Base-by-base conservation (phyloP, 2,329 filamentous ascomycete genomes). In the Ascochyta viciae-villosae region DNA sequence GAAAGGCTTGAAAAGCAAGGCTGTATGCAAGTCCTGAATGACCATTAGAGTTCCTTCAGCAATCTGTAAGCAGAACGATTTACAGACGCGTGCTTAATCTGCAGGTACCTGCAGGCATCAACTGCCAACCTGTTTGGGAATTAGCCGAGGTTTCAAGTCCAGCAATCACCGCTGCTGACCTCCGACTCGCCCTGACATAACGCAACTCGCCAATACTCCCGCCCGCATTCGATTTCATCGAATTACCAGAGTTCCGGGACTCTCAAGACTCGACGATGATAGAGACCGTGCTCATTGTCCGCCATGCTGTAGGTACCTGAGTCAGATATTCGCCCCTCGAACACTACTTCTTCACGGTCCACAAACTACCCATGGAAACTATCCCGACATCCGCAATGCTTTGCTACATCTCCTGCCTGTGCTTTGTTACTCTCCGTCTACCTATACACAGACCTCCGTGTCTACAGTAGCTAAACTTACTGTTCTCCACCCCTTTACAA, bases 251-350 rank as follows among this genome's bases (percentile, higher is more conserved):
- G 22, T 24, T 29, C 16, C 23, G 48, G 48, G 27, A 44, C 23
- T 23, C 15, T 35, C 9, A 10, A 44, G 35, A 40, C 29, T 44
- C 27, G 40, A 68, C 41, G 31, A 75, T 76, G 72, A 70, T 83
- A 55, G 79, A 83, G 65, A 73, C 74, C 12, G 79, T 83, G 54
- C 82, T 82, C 65, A 74, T 82, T 48, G 77, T 81, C 24, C 71
- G 81, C 45, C 81, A 83, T 66, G 81, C 79, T 27, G 80, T 82
- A 78, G 74, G 80, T 81, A 65, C 49, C 41, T 24, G 49, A 60
- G 56, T 52, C 54, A 51, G 42, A 46, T 29, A 24, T 39, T 55
- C 47, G 49, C 57, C 43, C 44, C 54, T 31, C 13, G 46, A 47
- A 22, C 16, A 46, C 50, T 53, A 57, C 29, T 54, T 31, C 34